Evolutionary conservation across 1,284 basidiomycete species (phyloP).

Genomic region (Ustilago vetiveriae): DNA sequence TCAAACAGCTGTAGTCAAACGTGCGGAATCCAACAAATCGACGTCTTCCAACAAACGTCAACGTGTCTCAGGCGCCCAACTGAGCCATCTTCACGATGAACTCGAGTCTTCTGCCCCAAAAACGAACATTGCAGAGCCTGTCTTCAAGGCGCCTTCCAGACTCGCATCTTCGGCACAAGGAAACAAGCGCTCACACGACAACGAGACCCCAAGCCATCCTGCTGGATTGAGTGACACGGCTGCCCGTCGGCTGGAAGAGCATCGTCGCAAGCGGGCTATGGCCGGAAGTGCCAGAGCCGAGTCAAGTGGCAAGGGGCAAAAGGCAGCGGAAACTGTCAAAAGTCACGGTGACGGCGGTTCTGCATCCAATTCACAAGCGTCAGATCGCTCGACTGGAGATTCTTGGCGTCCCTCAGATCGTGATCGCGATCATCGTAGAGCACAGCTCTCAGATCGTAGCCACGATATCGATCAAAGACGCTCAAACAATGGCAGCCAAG

Average conservation of each 20-base stretch:
- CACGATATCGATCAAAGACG: slow-evolving; percentile 4
- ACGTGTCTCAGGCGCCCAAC: slow-evolving; percentile 21
- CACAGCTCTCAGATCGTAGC: background rate
- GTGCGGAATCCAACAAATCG: background rate
- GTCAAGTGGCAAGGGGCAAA: slow-evolving; percentile 1
- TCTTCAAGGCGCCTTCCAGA: slow-evolving; percentile 42
- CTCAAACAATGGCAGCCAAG: background rate
- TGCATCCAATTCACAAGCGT: background rate
- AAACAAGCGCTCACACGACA: slow-evolving; percentile 17
- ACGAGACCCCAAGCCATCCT: slow-evolving; percentile 53
- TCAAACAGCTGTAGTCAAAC: slow-evolving; percentile 90
- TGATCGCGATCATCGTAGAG: slow-evolving; percentile 3
- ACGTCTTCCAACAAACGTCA: slow-evolving; percentile 69
- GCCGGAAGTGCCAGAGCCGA: slow-evolving; percentile 14
- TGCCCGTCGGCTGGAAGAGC: slow-evolving; percentile 43
- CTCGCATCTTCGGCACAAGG: slow-evolving; percentile 32
- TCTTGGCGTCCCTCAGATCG: slow-evolving; percentile 29
- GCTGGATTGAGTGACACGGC: slow-evolving; percentile 52
- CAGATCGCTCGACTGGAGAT: slow-evolving; percentile 7
- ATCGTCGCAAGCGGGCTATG: slow-evolving; percentile 35
- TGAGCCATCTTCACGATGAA: slow-evolving; percentile 25
- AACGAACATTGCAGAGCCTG: slow-evolving; percentile 4
- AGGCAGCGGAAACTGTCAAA: background rate
- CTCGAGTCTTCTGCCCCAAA: slow-evolving; percentile 5
- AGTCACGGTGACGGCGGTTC: background rate